Percentiles rank a stretch among this genome's conserved stretches.
Evolutionary conservation across 768 basidiomycete species (phyloP).

Genomic region (Strobilomyces echinocephalus): DNA sequence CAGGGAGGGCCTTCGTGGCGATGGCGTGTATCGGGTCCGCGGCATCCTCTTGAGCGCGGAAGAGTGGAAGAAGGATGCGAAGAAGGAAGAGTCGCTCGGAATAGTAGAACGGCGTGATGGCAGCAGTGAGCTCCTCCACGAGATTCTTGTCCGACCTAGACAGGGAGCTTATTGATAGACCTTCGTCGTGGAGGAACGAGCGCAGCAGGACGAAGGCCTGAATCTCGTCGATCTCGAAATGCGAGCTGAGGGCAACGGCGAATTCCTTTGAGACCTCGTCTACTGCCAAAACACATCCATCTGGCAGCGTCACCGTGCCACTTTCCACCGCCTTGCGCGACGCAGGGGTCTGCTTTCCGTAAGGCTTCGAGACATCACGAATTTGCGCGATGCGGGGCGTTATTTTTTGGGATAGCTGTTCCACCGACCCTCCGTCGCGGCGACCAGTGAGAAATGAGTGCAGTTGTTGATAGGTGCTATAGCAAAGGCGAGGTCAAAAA

Average conservation of each 20-base stretch:
- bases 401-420: slow-evolving; percentile 57
- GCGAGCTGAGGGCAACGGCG: slow-evolving; percentile 64
- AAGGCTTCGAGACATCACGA: slow-evolving; percentile 54
- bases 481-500: slow-evolving; percentile 2
- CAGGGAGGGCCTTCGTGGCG: slow-evolving; percentile 50
- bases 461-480: slow-evolving; percentile 62
- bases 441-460: slow-evolving; percentile 56
- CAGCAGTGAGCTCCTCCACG: slow-evolving; percentile 43
- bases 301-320: slow-evolving; percentile 63
- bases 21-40: slow-evolving; percentile 50
- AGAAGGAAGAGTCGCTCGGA: slow-evolving; percentile 72
- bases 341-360: slow-evolving; percentile 61
- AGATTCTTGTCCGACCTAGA: slow-evolving; percentile 38
- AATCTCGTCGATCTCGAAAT: slow-evolving; percentile 75
- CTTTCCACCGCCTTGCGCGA: slow-evolving; percentile 65
- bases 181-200: slow-evolving; percentile 75
- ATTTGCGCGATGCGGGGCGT: slow-evolving; percentile 54
- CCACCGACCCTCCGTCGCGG: slow-evolving; percentile 52
- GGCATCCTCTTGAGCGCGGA: slow-evolving; percentile 62
- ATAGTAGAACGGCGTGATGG: slow-evolving; percentile 77
- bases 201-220: slow-evolving; percentile 71
- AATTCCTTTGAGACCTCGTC: slow-evolving; percentile 69
- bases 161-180: slow-evolving; percentile 49
- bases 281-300: slow-evolving; percentile 57
- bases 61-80: slow-evolving; percentile 67